These are phyloP conservation scores for Schizophyllum commune DNA, from an alignment of 1,284 basidiomycete species.

Conservation along the genomic window DNA sequence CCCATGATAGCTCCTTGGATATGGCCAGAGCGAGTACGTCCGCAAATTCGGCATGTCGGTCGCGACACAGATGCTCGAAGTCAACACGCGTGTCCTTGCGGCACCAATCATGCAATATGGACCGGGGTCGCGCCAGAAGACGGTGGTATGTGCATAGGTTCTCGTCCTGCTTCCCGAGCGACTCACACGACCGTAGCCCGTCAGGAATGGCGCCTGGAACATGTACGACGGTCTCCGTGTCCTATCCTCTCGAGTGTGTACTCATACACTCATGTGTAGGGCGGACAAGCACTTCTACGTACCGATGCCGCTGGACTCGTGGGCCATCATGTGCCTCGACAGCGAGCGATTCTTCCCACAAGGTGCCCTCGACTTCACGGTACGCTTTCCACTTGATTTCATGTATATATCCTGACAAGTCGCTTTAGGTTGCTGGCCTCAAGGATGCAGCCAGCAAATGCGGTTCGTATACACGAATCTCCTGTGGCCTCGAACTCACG, in stretches of 20 bases:
- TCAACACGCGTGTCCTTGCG: slow-evolving; percentile 52
- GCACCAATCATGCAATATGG: slow-evolving; percentile 62
- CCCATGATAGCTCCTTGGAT: slow-evolving; percentile 45
- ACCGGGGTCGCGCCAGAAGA: slow-evolving; percentile 31
- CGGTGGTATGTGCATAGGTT: background rate
- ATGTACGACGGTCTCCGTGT: slow-evolving; percentile 7
- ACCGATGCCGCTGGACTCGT: slow-evolving; percentile 4
- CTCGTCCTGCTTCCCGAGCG: no score
- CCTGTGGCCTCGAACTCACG: no score
- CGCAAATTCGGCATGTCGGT: slow-evolving; percentile 58
- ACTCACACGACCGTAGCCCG: no score
- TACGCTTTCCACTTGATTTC: no score
- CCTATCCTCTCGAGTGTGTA: background rate
- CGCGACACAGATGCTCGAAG: slow-evolving; percentile 34
- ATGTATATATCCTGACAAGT: no score
- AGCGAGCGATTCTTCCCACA: no score
- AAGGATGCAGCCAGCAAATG: no score
- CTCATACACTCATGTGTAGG: slow-evolving; percentile 9
- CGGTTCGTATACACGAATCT: no score
- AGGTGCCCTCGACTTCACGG: no score
- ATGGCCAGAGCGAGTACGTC: slow-evolving; percentile 69
- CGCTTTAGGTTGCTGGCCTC: no score
- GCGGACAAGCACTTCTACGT: slow-evolving; percentile 12
- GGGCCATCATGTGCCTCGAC: slow-evolving; percentile 9
- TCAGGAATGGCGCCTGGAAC: slow-evolving; percentile 9